phyloP scores from a whole-genome alignment of 2,329 filamentous ascomycete genomes.

The Cladophialophora carrionii region DNA sequence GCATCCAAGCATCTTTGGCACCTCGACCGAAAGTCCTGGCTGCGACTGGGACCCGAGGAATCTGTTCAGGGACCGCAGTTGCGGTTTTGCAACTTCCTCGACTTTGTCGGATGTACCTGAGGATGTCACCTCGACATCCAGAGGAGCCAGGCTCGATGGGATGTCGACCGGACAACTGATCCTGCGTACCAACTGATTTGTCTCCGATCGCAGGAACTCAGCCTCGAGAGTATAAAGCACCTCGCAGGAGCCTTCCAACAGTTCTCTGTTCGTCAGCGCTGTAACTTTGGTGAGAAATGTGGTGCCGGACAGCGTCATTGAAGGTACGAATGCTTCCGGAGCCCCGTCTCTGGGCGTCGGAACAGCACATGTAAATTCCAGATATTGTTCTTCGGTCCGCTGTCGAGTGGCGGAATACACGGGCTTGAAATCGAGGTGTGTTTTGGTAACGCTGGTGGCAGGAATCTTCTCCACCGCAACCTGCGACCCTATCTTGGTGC shows the following conservation, averaged over 20 bases:
- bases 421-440: conserved; percentile 30
- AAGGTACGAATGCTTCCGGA: conserved; percentile 25
- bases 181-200: conserved; percentile 22
- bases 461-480: conserved; percentile 25
- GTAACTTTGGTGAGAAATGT: conserved; percentile 33
- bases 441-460: conserved; percentile 17
- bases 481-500: conserved; percentile 25
- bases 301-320: conserved; percentile 27
- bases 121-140: conserved; percentile 27
- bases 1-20: conserved; percentile 29
- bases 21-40: conserved; percentile 24
- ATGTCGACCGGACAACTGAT: conserved; percentile 31
- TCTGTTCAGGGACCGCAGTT: conserved; percentile 19
- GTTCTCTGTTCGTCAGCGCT: conserved; percentile 28
- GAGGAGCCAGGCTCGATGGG: conserved; percentile 23
- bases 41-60: conserved; percentile 16
- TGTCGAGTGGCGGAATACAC: conserved; percentile 24
- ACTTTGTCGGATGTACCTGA: neutral
- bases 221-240: conserved; percentile 33
- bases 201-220: conserved; percentile 26
- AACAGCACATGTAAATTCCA: conserved; percentile 28
- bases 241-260: conserved; percentile 30
- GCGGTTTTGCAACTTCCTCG: conserved; percentile 26
- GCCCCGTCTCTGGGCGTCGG: conserved; percentile 6
- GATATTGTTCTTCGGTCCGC: conserved; percentile 28